Evolutionary conservation across 139 green algal genomes (phyloP).

Genomic region (Closterium sp.): DNA sequence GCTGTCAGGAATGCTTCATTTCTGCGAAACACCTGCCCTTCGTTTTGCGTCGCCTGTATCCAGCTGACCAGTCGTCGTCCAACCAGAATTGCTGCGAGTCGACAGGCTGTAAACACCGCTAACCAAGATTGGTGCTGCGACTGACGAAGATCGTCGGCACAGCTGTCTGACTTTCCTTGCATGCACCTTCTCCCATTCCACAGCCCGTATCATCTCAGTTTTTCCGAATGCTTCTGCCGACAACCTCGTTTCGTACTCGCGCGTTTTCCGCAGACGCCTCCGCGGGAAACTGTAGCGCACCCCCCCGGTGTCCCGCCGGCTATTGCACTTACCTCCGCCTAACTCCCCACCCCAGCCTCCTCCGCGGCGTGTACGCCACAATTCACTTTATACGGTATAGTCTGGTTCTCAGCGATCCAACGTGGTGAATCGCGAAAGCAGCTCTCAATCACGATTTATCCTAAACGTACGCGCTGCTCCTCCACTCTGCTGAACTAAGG

Average conservation of each 20-base stretch:
- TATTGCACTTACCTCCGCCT: no score
- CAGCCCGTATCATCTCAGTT: neutral
- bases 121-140: neutral
- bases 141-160: neutral
- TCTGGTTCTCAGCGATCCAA: no score
- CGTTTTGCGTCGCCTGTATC: neutral
- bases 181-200: neutral
- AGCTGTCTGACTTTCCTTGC: neutral
- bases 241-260: no score
- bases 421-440: no score
- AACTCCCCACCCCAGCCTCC: no score
- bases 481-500: no score
- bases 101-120: neutral
- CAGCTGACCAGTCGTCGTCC: neutral
- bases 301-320: no score
- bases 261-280: no score
- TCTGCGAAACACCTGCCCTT: neutral
- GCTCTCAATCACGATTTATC: no score
- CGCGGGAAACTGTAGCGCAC: neutral
- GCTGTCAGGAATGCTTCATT: neutral
- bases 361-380: no score
- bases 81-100: neutral
- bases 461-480: no score
- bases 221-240: neutral
- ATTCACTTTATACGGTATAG: no score